phyloP scores from a whole-genome alignment of 2,329 filamentous ascomycete species.

The Coleophoma cylindrospora region DNA sequence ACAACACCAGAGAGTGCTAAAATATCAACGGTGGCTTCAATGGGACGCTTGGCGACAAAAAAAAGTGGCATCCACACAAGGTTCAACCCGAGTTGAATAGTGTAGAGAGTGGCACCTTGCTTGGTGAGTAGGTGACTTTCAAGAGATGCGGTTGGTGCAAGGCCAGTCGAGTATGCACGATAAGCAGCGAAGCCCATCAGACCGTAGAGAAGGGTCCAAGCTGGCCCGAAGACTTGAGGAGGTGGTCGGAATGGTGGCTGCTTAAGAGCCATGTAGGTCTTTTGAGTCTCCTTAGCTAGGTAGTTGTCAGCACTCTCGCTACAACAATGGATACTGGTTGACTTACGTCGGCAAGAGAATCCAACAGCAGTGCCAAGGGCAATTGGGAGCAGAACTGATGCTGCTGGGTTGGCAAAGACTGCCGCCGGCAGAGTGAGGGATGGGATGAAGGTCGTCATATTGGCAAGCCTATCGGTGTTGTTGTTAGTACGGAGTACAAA shows the following conservation, averaged over 20 bases:
- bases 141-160: slow-evolving; percentile 38
- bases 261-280: slow-evolving; percentile 59
- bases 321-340: neutral
- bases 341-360: slow-evolving; percentile 60
- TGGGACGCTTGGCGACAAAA: slow-evolving; percentile 70
- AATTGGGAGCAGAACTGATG: slow-evolving; percentile 72
- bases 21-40: slow-evolving; percentile 72
- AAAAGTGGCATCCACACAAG: slow-evolving; percentile 90
- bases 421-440: slow-evolving; percentile 67
- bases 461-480: slow-evolving; percentile 18
- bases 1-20: slow-evolving; percentile 67
- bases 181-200: slow-evolving; percentile 88
- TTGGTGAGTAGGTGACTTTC: slow-evolving; percentile 38
- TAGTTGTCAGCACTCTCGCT: slow-evolving; percentile 1
- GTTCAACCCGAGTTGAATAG: slow-evolving; percentile 80
- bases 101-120: slow-evolving; percentile 75
- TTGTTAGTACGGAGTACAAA: neutral
- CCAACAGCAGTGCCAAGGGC: slow-evolving; percentile 69
- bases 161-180: slow-evolving; percentile 63
- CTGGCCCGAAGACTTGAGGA: slow-evolving; percentile 56
- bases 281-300: slow-evolving; percentile 51
- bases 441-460: slow-evolving; percentile 78
- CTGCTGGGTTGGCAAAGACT: slow-evolving; percentile 67
- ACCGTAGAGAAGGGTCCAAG: slow-evolving; percentile 63
- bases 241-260: slow-evolving; percentile 63